phyloP scores from a whole-genome alignment of 2,329 filamentous ascomycete genomes.

The Fusarium transvaalense region DNA sequence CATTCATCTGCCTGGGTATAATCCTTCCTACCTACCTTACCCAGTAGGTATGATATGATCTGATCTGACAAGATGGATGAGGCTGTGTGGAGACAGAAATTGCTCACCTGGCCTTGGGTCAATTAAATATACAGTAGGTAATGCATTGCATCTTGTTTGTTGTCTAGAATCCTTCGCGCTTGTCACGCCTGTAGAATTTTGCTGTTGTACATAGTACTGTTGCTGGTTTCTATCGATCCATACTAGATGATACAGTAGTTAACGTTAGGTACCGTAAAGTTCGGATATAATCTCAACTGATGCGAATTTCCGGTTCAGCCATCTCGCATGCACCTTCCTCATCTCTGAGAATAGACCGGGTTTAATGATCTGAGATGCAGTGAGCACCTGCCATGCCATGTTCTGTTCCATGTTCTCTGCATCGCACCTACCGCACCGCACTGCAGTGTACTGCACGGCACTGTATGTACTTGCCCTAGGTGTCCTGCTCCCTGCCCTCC shows the following conservation, averaged over 20 bases:
- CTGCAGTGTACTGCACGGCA: too few species aligned
- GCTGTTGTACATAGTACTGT: neutral
- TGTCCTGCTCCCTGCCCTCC: neutral
- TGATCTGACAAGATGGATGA: conserved; percentile 9
- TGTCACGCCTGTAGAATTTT: neutral
- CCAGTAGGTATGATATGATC: neutral
- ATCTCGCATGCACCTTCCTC: conserved; percentile 3
- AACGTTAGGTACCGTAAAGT: too few species aligned
- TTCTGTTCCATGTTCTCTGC: too few species aligned
- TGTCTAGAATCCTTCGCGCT: neutral
- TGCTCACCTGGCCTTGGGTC: neutral
- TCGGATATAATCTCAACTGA: neutral
- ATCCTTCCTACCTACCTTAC: neutral
- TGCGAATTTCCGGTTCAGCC: neutral
- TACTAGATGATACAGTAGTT: too few species aligned
- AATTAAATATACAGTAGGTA: neutral
- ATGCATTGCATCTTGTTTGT: neutral
- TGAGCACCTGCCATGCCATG: neutral
- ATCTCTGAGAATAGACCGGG: conserved; percentile 5
- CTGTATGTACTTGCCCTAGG: neutral
- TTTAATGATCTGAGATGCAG: conserved; percentile 4
- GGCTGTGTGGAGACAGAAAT: conserved; percentile 7
- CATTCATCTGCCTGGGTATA: neutral
- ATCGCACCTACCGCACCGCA: neutral
- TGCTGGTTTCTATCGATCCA: neutral